A percentile compares a stretch with the other conserved stretches of the same genome.
Evolutionary conservation across 1,139 yeast species (phyloP).

Genomic region (Taiozyma onychis): DNA sequence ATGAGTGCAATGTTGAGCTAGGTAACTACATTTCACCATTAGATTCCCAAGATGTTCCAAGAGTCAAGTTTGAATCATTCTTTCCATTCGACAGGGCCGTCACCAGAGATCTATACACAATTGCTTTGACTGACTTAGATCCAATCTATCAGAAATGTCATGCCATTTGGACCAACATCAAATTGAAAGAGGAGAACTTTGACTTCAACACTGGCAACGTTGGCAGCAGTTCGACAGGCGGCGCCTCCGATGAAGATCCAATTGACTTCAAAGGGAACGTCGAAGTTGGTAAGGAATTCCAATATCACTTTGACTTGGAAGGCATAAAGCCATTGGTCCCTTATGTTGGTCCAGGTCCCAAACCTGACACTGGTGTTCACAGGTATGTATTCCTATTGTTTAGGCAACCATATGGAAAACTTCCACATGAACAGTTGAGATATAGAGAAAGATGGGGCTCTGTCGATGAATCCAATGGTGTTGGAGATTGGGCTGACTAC

Average conservation of each 20-base stretch:
- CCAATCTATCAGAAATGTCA: slow-evolving; percentile 11
- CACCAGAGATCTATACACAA: slow-evolving; percentile 6
- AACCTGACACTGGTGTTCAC: slow-evolving; percentile 75
- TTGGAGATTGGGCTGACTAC: slow-evolving; percentile 64
- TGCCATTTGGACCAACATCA: slow-evolving; percentile 19
- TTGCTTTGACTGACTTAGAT: slow-evolving; percentile 17
- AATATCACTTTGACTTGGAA: slow-evolving; percentile 10
- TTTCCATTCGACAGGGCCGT: slow-evolving; percentile 8
- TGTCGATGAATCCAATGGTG: slow-evolving; percentile 69
- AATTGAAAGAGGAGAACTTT: slow-evolving; percentile 5
- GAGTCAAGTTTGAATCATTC: slow-evolving; percentile 10
- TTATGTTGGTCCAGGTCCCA: slow-evolving; percentile 82
- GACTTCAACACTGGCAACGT: not conserved
- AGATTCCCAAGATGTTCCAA: slow-evolving; percentile 11
- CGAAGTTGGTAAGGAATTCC: slow-evolving; percentile 5
- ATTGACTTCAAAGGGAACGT: not conserved
- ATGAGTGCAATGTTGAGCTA: slow-evolving; percentile 6
- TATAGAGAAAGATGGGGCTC: slow-evolving; percentile 87
- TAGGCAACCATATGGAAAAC: slow-evolving; percentile 45
- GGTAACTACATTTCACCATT: slow-evolving; percentile 19
- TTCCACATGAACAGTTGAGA: slow-evolving; percentile 17
- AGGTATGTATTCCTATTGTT: slow-evolving; percentile 72
- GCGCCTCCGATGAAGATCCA: not conserved
- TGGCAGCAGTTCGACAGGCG: not conserved
- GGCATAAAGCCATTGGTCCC: slow-evolving; percentile 30